A percentile compares a stretch with the other conserved stretches of the same genome.
phyloP scores from a whole-genome alignment of 352 stramenopile genomes.

The Phytophthora constricta region DNA sequence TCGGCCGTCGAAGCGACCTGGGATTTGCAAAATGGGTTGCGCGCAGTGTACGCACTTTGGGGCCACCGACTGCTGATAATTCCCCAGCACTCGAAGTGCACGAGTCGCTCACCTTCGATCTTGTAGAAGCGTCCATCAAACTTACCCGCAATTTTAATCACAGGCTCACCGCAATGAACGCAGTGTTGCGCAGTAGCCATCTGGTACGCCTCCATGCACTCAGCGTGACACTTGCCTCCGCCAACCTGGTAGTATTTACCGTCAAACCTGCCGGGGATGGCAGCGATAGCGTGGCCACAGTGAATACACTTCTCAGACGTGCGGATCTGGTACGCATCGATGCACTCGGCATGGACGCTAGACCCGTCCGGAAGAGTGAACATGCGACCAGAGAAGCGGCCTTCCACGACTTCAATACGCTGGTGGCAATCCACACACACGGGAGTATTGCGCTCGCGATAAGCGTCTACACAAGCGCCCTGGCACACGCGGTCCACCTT shows the following conservation, averaged over 20 bases:
- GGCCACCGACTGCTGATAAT: conserved; percentile 74
- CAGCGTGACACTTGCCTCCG: conserved; percentile 77
- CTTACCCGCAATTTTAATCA: conserved; percentile 70
- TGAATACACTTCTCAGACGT: conserved; percentile 83
- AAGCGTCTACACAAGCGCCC: conserved; percentile 69
- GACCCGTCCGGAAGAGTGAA: conserved; percentile 81
- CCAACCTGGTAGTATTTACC: conserved; percentile 84
- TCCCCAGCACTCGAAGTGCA: conserved; percentile 89
- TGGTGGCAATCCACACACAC: conserved; percentile 79
- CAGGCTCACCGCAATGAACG: conserved; percentile 70
- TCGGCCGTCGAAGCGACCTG: conserved; percentile 75
- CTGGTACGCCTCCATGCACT: conserved; percentile 86
- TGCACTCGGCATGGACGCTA: conserved; percentile 83
- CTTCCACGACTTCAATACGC: conserved; percentile 78
- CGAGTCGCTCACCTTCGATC: conserved; percentile 66
- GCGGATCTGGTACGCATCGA: conserved; percentile 87
- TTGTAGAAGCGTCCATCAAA: conserved; percentile 91
- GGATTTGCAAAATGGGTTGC: conserved; percentile 77
- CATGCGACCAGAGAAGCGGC: conserved; percentile 79
- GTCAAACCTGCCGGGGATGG: conserved; percentile 78
- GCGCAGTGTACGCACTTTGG: conserved; percentile 82
- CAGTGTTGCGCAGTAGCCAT: conserved; percentile 77
- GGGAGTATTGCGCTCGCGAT: conserved; percentile 77
- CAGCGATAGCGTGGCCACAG: conserved; percentile 78
- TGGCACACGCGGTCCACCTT: conserved; percentile 84